Evolutionary conservation across 306 rosid species (phyloP), one percentile per base, ranked within the genome.

Genomic region (Clitoria ternatea): DNA sequence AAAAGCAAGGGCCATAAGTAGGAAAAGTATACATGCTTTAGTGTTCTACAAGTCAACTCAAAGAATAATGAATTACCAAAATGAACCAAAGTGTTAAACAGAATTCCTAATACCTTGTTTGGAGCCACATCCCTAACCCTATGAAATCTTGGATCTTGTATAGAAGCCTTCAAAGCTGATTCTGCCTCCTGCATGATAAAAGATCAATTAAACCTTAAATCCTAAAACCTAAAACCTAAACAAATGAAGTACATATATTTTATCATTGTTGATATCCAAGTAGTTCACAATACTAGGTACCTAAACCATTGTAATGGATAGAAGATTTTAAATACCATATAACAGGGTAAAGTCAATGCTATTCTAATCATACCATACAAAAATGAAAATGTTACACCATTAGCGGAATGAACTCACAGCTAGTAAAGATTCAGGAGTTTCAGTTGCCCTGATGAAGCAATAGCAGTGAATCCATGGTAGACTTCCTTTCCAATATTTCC

Each of bases 71-170:
- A 43, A 32, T 32, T 8, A 52, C 19, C 36, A 20, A 32, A 22
- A 29, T 44, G 32, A 37, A 37, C 32, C n/a, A 33, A 12, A 63
- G 3, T 12, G 40, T 36, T 55, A 66, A 69, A 55, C 33, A 24
- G 65, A 62, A 54, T 30, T 47, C 30, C 40, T 29, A 48, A 47
- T 70, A 90, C 98, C 98, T 94, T 94, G 85, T 90, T 90, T 44
- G 97, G 98, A 81, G 97, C 97, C 54, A 90, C 97, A 72, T 89
- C 96, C 82, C 99, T 87, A 70, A 94, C 98, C 82, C 87, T 80
- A 40, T 87, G 92, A 80, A 94, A 94, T 68, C 17, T 66, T 17
- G 95, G 63, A 55, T 90, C 89, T 54, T 81, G 74, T 68, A 94
- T 84, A 11, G 39, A 44, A 68, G 91, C 86, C 64, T 81, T 78